Conservation (phyloP, 2,329 filamentous ascomycete genomes). For the Teratosphaeria viscida region DNA sequence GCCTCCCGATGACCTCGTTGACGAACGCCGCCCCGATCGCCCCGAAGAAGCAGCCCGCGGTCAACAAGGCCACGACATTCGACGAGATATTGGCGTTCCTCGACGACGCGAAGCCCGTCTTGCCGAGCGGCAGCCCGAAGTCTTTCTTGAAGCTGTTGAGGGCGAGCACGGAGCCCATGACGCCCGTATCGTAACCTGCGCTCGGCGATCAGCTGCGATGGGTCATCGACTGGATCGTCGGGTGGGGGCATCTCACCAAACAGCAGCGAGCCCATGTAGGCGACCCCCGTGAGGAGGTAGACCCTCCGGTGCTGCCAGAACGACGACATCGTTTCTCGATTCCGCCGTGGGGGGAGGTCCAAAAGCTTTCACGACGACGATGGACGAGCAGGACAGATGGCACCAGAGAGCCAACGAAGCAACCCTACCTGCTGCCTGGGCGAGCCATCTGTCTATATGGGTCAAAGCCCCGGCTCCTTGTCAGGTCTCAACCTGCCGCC, state of each 20-base stretch:
- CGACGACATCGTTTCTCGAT: not conserved
- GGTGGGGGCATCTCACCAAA: slow-evolving; percentile 21
- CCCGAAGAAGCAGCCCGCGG: slow-evolving; percentile 58
- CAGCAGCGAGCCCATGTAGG: slow-evolving; percentile 35
- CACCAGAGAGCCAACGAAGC: too few species aligned
- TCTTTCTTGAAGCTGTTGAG: slow-evolving; percentile 45
- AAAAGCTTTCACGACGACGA: not conserved
- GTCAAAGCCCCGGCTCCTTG: not conserved
- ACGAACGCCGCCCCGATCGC: slow-evolving; percentile 47
- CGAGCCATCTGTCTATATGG: not conserved
- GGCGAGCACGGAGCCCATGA: slow-evolving; percentile 55
- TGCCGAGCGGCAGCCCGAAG: slow-evolving; percentile 26
- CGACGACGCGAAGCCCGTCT: slow-evolving; percentile 39
- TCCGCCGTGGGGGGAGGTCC: not conserved
- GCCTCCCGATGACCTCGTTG: slow-evolving; percentile 47
- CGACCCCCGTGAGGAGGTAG: slow-evolving; percentile 34
- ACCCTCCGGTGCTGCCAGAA: slow-evolving; percentile 34
- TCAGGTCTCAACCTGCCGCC: not conserved
- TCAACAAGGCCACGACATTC: slow-evolving; percentile 59
- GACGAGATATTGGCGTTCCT: slow-evolving; percentile 43
- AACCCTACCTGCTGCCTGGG: not conserved
- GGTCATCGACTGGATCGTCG: not conserved
- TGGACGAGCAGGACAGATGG: not conserved
- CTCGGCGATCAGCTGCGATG: not conserved
- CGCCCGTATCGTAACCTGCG: slow-evolving; percentile 45